Evolutionary conservation across 1,284 basidiomycete genomes (phyloP).

Genomic region (Rhodofomes roseus): DNA sequence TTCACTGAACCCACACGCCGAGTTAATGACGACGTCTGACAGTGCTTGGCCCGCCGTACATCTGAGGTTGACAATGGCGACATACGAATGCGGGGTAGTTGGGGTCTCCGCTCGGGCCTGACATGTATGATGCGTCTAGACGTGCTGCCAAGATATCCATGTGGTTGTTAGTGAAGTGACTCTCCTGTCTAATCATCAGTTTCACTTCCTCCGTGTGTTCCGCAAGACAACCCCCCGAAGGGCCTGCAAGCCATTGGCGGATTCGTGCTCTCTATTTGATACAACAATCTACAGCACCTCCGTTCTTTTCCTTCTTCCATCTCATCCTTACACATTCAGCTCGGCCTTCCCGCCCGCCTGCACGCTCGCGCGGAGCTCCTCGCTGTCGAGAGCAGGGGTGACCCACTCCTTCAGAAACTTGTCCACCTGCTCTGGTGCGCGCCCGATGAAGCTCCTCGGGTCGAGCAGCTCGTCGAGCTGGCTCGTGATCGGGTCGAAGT

Average conservation of each 20-base stretch:
- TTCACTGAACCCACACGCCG: no score
- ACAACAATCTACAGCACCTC: background rate
- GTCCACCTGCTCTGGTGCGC: constrained; percentile 94
- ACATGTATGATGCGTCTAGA: background rate
- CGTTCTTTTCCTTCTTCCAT: no score
- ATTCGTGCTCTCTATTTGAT: background rate
- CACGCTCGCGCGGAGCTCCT: constrained; percentile 62
- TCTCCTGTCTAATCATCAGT: background rate
- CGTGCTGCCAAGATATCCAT: background rate
- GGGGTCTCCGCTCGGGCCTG: background rate
- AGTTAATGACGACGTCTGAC: background rate
- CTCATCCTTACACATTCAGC: constrained; percentile 26
- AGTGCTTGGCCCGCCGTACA: constrained; percentile 22
- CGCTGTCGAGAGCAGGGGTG: constrained; percentile 72
- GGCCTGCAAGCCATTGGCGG: background rate
- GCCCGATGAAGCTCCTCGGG: constrained; percentile 83
- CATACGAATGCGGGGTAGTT: background rate
- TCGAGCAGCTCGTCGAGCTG: constrained; percentile 73
- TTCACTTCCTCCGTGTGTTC: no score
- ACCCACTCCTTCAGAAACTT: constrained; percentile 89
- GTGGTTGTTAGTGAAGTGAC: background rate
- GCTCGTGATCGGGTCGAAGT: constrained; percentile 61
- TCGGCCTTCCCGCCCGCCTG: constrained; percentile 33
- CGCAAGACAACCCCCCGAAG: no score
- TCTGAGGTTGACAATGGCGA: constrained; percentile 2